Evolutionary conservation across 345 rosid species (phyloP).

Genomic region (Ceriops zippeliana): DNA sequence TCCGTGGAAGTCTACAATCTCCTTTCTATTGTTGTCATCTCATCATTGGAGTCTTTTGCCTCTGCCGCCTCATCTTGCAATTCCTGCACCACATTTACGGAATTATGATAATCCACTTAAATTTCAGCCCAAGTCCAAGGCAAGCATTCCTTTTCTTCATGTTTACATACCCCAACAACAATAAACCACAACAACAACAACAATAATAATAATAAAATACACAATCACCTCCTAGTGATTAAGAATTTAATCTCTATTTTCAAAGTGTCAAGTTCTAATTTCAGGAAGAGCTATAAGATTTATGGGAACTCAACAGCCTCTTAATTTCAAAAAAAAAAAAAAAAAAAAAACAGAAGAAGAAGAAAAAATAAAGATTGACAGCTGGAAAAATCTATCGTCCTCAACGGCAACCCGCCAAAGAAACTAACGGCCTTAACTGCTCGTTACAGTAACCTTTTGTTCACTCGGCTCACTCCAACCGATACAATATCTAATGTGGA

Average conservation of each 20-base stretch:
- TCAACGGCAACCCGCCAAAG: too few species aligned
- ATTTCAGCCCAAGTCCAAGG: not conserved
- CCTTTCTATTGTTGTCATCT: conserved; percentile 57
- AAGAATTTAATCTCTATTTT: too few species aligned
- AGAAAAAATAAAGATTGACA: too few species aligned
- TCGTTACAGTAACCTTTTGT: not conserved
- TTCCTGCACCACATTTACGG: conserved; percentile 43
- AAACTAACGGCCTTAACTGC: not conserved
- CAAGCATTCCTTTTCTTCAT: not conserved
- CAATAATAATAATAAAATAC: too few species aligned
- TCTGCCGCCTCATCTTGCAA: conserved; percentile 59
- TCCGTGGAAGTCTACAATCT: conserved; percentile 94
- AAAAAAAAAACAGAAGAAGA: too few species aligned
- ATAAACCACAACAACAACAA: too few species aligned
- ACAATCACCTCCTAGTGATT: too few species aligned
- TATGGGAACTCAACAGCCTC: too few species aligned
- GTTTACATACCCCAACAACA: too few species aligned
- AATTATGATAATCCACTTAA: not conserved
- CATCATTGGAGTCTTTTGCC: conserved; percentile 52
- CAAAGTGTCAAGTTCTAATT: too few species aligned
- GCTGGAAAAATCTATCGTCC: not conserved
- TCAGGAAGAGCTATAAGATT: too few species aligned
- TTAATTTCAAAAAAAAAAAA: too few species aligned
- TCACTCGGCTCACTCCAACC: not conserved
- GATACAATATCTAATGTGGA: not conserved